Percentiles rank a stretch among this genome's conserved stretches.
phyloP scores from a whole-genome alignment of 345 rosid species.

The Syzygium grande region DNA sequence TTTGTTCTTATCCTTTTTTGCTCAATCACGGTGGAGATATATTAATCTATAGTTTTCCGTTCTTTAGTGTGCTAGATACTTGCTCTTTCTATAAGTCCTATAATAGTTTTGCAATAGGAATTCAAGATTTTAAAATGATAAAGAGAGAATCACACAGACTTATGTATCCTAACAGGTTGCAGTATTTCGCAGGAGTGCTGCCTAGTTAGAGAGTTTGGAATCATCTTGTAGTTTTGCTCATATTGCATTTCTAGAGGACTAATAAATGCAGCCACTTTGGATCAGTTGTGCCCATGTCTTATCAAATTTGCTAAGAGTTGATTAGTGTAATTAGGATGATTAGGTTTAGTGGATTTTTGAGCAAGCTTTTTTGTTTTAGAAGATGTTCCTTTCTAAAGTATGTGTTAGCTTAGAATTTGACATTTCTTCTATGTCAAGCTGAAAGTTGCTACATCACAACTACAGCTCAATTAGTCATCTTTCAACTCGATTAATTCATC shows the following conservation, averaged over 20 bases:
- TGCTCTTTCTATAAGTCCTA: background rate
- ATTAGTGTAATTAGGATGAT: background rate
- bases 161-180: background rate
- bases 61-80: background rate
- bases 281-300: background rate
- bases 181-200: background rate
- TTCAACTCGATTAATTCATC: background rate
- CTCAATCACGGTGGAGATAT: background rate
- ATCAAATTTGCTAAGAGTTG: background rate
- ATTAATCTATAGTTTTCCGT: background rate
- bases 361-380: background rate
- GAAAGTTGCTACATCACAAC: background rate
- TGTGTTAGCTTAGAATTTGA: background rate
- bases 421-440: background rate
- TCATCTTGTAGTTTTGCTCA: background rate
- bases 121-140: background rate
- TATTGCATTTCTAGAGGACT: background rate
- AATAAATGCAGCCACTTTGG: background rate
- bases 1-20: background rate
- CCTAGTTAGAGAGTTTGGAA: background rate
- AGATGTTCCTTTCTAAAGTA: background rate
- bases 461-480: background rate
- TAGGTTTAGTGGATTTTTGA: background rate
- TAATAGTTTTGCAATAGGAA: background rate
- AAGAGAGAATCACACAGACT: background rate